These are phyloP conservation scores for Pugionium dolabratum DNA, from an alignment of 345 rosid species.

Conservation along the genomic window DNA sequence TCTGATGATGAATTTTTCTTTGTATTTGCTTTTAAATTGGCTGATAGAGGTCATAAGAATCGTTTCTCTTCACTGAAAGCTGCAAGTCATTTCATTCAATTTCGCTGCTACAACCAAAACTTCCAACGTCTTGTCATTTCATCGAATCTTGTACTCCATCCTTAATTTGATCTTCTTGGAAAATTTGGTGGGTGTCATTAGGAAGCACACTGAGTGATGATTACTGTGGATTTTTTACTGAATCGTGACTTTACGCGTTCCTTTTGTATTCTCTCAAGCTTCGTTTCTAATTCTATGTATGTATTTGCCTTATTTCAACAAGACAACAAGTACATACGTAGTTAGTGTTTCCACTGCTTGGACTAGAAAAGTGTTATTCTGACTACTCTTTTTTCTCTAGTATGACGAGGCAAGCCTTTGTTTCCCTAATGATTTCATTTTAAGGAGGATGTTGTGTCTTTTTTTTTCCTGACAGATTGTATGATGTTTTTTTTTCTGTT, in stretches of 20 bases:
- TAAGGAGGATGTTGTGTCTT: conserved; percentile 1
- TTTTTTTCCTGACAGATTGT: too few relatives aligned
- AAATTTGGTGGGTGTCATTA: background rate
- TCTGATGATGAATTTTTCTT: background rate
- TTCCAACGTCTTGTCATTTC: background rate
- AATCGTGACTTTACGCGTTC: background rate
- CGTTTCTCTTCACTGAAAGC: background rate
- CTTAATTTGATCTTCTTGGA: conserved; percentile 4
- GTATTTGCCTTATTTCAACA: background rate
- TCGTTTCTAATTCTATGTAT: background rate
- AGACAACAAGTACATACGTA: background rate
- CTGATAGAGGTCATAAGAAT: background rate
- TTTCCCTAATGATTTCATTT: background rate
- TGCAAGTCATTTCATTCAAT: background rate
- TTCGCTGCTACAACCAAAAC: background rate
- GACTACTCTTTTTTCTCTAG: conserved; percentile 3
- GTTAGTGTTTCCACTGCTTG: background rate
- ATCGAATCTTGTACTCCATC: background rate
- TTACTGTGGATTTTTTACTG: background rate
- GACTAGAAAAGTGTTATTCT: background rate
- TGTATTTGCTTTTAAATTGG: background rate
- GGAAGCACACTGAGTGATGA: too few relatives aligned
- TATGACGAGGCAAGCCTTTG: background rate
- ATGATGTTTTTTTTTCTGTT: too few relatives aligned
- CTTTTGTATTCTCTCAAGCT: background rate